phyloP scores from a whole-genome alignment of 2,329 filamentous ascomycete genomes.

The Ciborinia camelliae region DNA sequence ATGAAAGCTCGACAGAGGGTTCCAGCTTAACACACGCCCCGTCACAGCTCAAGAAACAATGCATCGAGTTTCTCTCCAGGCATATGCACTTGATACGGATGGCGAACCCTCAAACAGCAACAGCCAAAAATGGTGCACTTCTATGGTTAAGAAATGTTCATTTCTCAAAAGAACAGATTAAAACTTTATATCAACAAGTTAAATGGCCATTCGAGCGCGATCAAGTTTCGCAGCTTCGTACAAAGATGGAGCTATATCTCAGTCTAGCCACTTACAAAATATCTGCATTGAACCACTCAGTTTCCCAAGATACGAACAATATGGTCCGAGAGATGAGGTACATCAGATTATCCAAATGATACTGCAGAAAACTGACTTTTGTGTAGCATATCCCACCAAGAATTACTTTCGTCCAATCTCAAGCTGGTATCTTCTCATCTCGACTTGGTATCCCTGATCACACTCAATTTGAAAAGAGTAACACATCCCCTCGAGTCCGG shows the following conservation, averaged over 20 bases:
- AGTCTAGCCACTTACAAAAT: conserved; percentile 22
- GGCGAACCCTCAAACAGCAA: conserved; percentile 25
- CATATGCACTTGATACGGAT: conserved; percentile 28
- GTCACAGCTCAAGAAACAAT: conserved; percentile 23
- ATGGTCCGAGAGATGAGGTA: conserved; percentile 25
- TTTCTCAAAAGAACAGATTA: conserved; percentile 24
- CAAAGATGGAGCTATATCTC: conserved; percentile 28
- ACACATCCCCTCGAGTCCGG: conserved; percentile 28
- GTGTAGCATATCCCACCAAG: neutral
- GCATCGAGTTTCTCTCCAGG: conserved; percentile 26
- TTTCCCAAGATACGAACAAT: conserved; percentile 23
- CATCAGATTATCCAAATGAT: neutral
- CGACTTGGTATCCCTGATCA: conserved; percentile 28
- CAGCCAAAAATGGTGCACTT: conserved; percentile 15
- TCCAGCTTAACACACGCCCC: conserved; percentile 20
- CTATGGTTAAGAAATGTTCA: conserved; percentile 24
- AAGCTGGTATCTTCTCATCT: conserved; percentile 28
- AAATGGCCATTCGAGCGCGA: conserved; percentile 27
- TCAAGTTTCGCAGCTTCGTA: conserved; percentile 23
- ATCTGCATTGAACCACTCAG: conserved; percentile 17
- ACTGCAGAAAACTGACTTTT: neutral
- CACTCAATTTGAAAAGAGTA: conserved; percentile 28
- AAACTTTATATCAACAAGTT: conserved; percentile 25
- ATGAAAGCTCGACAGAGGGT: conserved; percentile 15
- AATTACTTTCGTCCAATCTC: conserved; percentile 21